phyloP scores from a whole-genome alignment of 495 filamentous ascomycete species.

The Neurospora pannonica region DNA sequence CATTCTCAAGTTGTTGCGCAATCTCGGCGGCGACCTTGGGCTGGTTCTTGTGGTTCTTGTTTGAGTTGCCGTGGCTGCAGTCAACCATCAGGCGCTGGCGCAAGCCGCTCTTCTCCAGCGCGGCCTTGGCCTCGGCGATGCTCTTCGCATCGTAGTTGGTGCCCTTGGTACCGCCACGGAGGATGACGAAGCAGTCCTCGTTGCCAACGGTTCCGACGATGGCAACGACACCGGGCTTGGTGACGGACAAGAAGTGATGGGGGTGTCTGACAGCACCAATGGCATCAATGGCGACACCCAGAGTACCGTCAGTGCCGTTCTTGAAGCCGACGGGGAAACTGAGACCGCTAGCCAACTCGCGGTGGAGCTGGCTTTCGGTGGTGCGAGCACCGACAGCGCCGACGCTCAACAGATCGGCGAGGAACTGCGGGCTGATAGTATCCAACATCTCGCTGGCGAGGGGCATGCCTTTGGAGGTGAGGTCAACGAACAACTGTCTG shows the following conservation, averaged over 20 bases:
- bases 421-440: slow-evolving; percentile 95
- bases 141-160: slow-evolving; percentile 89
- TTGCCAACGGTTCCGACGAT: slow-evolving; percentile 95
- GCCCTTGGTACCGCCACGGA: slow-evolving; percentile 85
- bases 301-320: slow-evolving; percentile 91
- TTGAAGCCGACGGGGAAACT: slow-evolving; percentile 99
- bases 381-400: slow-evolving; percentile 93
- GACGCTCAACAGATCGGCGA: slow-evolving; percentile 86
- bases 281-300: slow-evolving; percentile 89
- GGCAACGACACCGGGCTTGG: slow-evolving; percentile 91
- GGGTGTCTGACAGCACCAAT: slow-evolving; percentile 89
- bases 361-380: slow-evolving; percentile 90
- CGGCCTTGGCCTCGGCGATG: slow-evolving; percentile 42
- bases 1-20: slow-evolving; percentile 73
- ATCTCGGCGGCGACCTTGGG: slow-evolving; percentile 82
- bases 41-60: slow-evolving; percentile 95
- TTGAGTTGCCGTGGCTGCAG: slow-evolving; percentile 93
- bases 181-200: slow-evolving; percentile 96
- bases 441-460: slow-evolving; percentile 97
- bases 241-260: slow-evolving; percentile 97
- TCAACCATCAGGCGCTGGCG: slow-evolving; percentile 87
- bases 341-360: slow-evolving; percentile 86
- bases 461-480: slow-evolving; percentile 95
- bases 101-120: slow-evolving; percentile 20
- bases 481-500: slow-evolving; percentile 86